Evolutionary conservation across 2,329 filamentous ascomycete genomes (phyloP).

Genomic region (Fusarium domesticum): DNA sequence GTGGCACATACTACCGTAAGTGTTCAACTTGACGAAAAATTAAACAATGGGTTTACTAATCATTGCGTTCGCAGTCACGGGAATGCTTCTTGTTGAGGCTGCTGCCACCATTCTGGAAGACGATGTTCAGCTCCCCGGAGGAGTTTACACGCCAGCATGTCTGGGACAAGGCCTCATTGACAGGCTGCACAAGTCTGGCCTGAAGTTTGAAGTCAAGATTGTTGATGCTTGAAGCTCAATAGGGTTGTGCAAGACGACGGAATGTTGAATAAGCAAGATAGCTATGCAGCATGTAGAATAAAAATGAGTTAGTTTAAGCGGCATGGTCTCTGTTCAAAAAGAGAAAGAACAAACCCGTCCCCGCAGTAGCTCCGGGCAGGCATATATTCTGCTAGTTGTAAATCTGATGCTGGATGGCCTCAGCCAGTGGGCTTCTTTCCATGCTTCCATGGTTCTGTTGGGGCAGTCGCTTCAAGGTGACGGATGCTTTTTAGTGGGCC

Average conservation of each 20-base stretch:
- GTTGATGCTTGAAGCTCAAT: constrained; percentile 16
- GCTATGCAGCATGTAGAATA: no score
- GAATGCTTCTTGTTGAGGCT: constrained; percentile 59
- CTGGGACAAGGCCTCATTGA: constrained; percentile 67
- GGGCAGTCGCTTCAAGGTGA: no score
- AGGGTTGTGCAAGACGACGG: not conserved
- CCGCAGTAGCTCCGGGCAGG: constrained; percentile 12
- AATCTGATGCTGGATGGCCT: no score
- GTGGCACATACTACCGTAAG: constrained; percentile 65
- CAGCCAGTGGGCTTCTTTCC: not conserved
- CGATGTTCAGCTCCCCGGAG: constrained; percentile 58
- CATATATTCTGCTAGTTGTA: not conserved
- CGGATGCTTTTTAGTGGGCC: no score
- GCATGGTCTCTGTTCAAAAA: not conserved
- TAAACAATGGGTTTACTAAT: constrained; percentile 2
- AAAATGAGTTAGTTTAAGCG: no score
- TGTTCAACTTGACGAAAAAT: constrained; percentile 11
- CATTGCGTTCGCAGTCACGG: constrained; percentile 54
- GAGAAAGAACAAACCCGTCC: no score
- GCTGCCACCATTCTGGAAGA: constrained; percentile 65
- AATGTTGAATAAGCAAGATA: no score
- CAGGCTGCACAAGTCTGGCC: constrained; percentile 56
- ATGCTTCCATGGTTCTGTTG: no score
- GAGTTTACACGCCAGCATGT: constrained; percentile 69
- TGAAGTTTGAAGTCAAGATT: constrained; percentile 59